Evolutionary conservation across 1,139 yeast species (phyloP), one percentile per base, ranked within the genome.

Genomic region (Hansenula lynferdii): DNA sequence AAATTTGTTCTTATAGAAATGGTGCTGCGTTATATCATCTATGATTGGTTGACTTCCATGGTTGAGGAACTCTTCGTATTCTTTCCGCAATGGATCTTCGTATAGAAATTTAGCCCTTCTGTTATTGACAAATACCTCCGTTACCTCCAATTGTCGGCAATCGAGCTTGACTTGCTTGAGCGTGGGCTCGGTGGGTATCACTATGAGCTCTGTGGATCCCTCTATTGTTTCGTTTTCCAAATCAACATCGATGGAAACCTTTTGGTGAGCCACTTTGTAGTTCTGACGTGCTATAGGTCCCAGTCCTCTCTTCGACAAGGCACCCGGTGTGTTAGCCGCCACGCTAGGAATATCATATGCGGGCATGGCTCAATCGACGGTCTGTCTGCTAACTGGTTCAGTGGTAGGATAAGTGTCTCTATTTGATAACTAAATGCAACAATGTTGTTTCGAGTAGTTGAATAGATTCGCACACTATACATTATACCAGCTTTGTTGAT

Each of bases 121-220:
- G 41, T 75, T 71, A 49, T 90, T 87, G 34, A 92, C 75, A 32
- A 67, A 67, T 9, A 87, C 81, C 27, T 76, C 75, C 24, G 71
- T 70, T 30, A 90, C 75, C 34, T 65, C 66, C 64, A 87, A 74
- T 43, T 86, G 90, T 41, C 96, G 77, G 47, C 95, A 86, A 58
- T 92, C 97, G 39, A 92, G 65, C 40, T 76, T 75, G 24, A 92
- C 68, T 12, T 68, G 66, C 39, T 75, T 76, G 33, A 90, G 62
- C 1, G 67, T 59, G 10, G 77, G 74, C 16, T 80, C 77, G 3
- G 80, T 66, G 0, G 97, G 97, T 18, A 85, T 66, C 12, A 90
- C 67, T 2, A 94, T 83, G 27, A 92, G 64, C 56, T 89, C 97
- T 0, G 97, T 87, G 50, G 76, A 72, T 12, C 97, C 98, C n/a